These are phyloP conservation scores for Hemisphaericaspora xylofermentans DNA, from an alignment of 1,139 yeast species.

Conservation along the genomic window DNA sequence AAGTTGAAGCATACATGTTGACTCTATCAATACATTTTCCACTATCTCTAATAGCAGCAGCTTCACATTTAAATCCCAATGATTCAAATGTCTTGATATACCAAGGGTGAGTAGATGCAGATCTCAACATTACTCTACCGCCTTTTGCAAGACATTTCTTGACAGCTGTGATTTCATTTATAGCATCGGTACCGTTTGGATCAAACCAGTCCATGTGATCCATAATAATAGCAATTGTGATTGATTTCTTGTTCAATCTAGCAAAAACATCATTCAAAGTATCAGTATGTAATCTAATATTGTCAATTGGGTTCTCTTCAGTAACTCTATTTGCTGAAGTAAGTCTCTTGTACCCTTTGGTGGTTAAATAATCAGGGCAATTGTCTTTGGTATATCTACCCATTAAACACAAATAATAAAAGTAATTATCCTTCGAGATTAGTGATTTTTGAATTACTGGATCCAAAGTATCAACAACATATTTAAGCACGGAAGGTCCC, in stretches of 20 bases:
- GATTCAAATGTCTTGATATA: constrained; percentile 66
- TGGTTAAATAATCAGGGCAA: constrained; percentile 75
- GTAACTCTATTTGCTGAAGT: constrained; percentile 26
- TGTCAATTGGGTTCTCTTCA: constrained; percentile 50
- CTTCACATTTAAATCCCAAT: constrained; percentile 62
- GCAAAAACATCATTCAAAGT: constrained; percentile 72
- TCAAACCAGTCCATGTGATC: constrained; percentile 94
- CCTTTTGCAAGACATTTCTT: constrained; percentile 60
- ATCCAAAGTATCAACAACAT: constrained; percentile 75
- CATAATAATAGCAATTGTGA: constrained; percentile 80
- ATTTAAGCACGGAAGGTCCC: constrained; percentile 67
- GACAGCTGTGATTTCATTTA: constrained; percentile 64
- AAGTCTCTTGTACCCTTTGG: constrained; percentile 53
- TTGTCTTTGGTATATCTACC: constrained; percentile 62
- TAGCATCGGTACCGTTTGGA: constrained; percentile 62
- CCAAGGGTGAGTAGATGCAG: constrained; percentile 78
- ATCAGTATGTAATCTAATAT: constrained; percentile 77
- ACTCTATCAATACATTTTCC: constrained; percentile 73
- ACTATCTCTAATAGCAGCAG: constrained; percentile 65
- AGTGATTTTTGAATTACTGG: constrained; percentile 66
- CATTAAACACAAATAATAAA: constrained; percentile 67
- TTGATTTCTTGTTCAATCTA: constrained; percentile 58
- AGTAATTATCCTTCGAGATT: constrained; percentile 72
- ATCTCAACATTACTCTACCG: constrained; percentile 75
- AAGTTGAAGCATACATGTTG: constrained; percentile 86